Evolutionary conservation across 164 flowering plant genomes (phyloP).

Genomic region (Vitis rotundifolia): DNA sequence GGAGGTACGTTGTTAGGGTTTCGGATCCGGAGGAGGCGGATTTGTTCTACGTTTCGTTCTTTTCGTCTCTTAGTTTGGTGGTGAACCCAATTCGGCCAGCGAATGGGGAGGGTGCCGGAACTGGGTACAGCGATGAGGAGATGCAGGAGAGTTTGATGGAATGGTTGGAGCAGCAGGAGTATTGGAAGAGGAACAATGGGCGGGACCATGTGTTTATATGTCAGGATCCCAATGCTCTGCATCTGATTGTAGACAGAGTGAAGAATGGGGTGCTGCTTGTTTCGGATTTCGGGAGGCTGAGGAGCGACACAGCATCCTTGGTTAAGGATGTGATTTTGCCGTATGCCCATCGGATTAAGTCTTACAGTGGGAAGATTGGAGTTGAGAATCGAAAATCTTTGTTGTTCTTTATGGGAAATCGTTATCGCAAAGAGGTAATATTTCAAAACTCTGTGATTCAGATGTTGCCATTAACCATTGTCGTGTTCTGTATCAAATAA

Average conservation of each 20-base stretch:
- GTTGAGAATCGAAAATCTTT: conserved; percentile 58
- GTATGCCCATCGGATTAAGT: conserved; percentile 78
- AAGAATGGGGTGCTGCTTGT: conserved; percentile 80
- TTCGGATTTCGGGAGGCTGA: conserved; percentile 90
- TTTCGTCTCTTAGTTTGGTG: conserved; percentile 89
- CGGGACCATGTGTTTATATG: conserved; percentile 92
- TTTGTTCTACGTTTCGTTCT: conserved; percentile 87
- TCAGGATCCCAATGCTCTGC: conserved; percentile 92
- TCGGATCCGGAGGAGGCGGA: conserved; percentile 85
- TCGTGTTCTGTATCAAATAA: too few species aligned
- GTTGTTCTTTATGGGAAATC: conserved; percentile 94
- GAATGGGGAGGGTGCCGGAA: conserved; percentile 7
- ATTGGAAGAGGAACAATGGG: conserved; percentile 86
- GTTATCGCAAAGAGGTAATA: conserved; percentile 88
- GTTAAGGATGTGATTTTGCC: conserved; percentile 93
- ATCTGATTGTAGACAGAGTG: conserved; percentile 64
- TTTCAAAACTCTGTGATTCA: not conserved
- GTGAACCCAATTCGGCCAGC: conserved; percentile 63
- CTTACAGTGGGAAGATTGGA: conserved; percentile 67
- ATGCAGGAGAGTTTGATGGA: conserved; percentile 77
- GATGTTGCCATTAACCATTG: too few species aligned
- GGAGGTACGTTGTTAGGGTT: conserved; percentile 55
- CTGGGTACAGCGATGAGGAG: conserved; percentile 75
- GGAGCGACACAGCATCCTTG: conserved; percentile 73
- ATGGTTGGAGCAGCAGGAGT: conserved; percentile 78